A percentile compares a stretch with the other conserved stretches of the same genome.
phyloP scores from a whole-genome alignment of 2,329 filamentous ascomycete species.

The Aschersonia sp. region DNA sequence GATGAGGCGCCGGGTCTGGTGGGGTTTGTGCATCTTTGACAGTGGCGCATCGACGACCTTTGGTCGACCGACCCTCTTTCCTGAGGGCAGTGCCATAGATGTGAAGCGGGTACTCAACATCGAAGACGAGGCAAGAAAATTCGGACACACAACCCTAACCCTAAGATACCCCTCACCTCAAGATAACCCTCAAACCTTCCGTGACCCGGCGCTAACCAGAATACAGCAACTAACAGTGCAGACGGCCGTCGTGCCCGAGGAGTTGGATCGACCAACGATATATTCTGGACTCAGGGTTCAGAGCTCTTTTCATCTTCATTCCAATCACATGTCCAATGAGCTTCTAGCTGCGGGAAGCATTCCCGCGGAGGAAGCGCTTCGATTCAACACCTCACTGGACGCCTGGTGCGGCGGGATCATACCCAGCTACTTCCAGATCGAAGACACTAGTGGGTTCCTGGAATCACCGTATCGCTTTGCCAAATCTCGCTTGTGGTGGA shows the following conservation, averaged over 20 bases:
- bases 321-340: conserved; percentile 16
- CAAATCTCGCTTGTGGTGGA: conserved; percentile 15
- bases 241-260: conserved; percentile 9
- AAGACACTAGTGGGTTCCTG: conserved; percentile 4
- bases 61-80: conserved; percentile 14
- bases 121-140: conserved; percentile 8
- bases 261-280: conserved; percentile 10
- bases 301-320: conserved; percentile 15
- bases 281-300: conserved; percentile 15
- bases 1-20: conserved; percentile 25
- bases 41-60: conserved; percentile 31
- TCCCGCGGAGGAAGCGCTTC: conserved; percentile 11
- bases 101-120: conserved; percentile 14
- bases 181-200: background rate
- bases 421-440: conserved; percentile 11
- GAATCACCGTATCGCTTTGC: conserved; percentile 12
- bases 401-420: conserved; percentile 11
- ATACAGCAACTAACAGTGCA: conserved; percentile 9
- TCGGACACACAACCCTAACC: background rate
- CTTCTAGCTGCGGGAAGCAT: conserved; percentile 12
- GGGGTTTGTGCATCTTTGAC: conserved; percentile 28
- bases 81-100: conserved; percentile 15
- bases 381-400: conserved; percentile 11
- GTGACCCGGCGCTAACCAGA: conserved; percentile 3
- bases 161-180: background rate